Evolutionary conservation across 2,329 filamentous ascomycete genomes (phyloP), one percentile per base, ranked within the genome.

Genomic region (Scolecobasidium constrictum): DNA sequence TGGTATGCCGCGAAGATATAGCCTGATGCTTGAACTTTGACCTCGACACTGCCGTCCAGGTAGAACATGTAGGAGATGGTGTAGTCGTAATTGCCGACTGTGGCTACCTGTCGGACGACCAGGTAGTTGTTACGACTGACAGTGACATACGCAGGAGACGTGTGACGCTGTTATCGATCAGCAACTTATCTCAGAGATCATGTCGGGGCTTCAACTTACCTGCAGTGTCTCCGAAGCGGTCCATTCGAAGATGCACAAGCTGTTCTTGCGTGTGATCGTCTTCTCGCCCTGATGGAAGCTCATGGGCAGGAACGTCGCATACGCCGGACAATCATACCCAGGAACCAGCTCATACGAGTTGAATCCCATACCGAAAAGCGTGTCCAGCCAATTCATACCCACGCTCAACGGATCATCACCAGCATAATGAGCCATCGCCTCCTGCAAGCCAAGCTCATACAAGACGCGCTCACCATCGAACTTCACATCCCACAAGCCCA

Each of bases 371-470:
- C 54, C 53, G 48, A 56, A 66, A 42, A 58, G 56, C 0, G 60
- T 60, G 42, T 68, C 67, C 42, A 69, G 65, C 46, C 64, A 68
- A 20, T 63, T 54, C 1, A 62, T 66, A n/a, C 56, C 55, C 4
- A 62, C 61, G 2, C 60, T 53, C 52, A 68, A 67, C 7, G 68
- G 67, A 42, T 68, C 58, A 47, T 63, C 60, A 0, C 68, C 67
- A 3, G 66, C 69, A 47, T 74, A 74, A 44, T 73, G 70, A 3
- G 71, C 67, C 19, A 71, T 57, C 0, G 70, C 71, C 51, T 74
- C 71, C 49, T 75, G 69, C 39, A 73, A 56, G 6, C 65, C 65
- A 4, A 74, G 61, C 53, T 74, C 69, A 49, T 74, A 74, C 36
- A 74, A 57, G 35, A 74, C 61, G 1, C 69, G 59, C 47, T 72